Base-by-base conservation (phyloP, 208 protist species). In the Leishmania turanica region DNA sequence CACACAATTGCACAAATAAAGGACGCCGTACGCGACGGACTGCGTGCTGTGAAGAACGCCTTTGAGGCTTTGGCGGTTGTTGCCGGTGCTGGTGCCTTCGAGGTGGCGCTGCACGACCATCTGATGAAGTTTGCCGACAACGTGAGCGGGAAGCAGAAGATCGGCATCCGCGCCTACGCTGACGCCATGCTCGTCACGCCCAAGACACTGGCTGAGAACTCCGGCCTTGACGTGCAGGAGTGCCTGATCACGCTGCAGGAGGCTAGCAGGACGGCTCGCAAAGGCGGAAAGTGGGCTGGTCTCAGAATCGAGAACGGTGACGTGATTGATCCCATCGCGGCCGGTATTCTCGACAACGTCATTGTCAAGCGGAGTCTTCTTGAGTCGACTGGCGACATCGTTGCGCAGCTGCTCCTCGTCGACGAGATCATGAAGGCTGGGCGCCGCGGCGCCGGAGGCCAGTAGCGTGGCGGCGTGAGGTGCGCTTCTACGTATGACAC, bases 361-460 rank as follows among this genome's bases (percentile, higher is more conserved):
- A 91, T 96, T 75, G 99, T 99, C n/a, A 99, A 99, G 91, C 89
- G 95, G 79, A 99, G 99, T 83, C 81, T 99, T 34, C 78, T 99
- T 15, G 93, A 99, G 84, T 96, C 98, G 6, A 95, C 92, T 27
- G 92, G 98, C 13, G 92, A 99, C 34, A 99, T 99, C 91, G 95
- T 99, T 9, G 92, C 97, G 27, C 98, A 99, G 88, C 88, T 99
- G 2, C 92, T 99, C 15, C 93, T 99, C 11, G 99, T 99, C 9
- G 99, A 99, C 87, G 99, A 99, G 92, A 99, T 99, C 84, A 99
- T 99, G 85, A 99, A 98, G 83, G 99, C 99, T 77, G 99, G 99
- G 40, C 92, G 95, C 49, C 94, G 96, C 75, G 96, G 96, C 45
- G 92, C 90, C 31, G 92, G 92, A 72, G 92, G 91, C 27, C 81